These are phyloP conservation scores for Chenopodium suecicum DNA, from an alignment of 148 eudicot genomes.

Conservation along the genomic window DNA sequence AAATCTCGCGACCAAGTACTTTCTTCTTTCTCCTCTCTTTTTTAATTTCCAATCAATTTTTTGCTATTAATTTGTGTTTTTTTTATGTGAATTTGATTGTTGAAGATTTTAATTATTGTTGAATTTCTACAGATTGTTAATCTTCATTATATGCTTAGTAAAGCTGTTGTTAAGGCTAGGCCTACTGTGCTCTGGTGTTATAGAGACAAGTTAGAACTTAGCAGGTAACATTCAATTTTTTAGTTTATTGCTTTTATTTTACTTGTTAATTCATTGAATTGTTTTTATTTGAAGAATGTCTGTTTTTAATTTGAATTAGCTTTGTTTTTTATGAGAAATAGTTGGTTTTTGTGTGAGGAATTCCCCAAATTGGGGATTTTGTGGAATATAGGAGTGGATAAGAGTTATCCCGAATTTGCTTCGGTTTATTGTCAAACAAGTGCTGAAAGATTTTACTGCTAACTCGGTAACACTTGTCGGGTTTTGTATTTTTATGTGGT, in stretches of 20 bases:
- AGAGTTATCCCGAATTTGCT: too few relatives aligned
- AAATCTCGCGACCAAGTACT: constrained; percentile 77
- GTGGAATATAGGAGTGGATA: too few relatives aligned
- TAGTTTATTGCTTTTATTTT: background rate
- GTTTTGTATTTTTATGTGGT: too few relatives aligned
- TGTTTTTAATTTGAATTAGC: too few relatives aligned
- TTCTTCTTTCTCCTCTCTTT: background rate
- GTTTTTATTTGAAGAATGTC: background rate
- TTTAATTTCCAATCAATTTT: background rate
- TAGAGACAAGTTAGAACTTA: constrained; percentile 74
- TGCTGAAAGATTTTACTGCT: too few relatives aligned
- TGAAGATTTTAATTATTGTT: background rate
- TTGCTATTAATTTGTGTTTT: background rate
- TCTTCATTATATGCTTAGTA: constrained; percentile 67
- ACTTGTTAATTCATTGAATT: background rate
- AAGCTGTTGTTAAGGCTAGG: constrained; percentile 62
- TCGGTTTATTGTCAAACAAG: too few relatives aligned
- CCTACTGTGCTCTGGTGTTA: constrained; percentile 93
- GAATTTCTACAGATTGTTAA: constrained; percentile 66
- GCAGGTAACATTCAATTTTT: constrained; percentile 46
- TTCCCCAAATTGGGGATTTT: too few relatives aligned
- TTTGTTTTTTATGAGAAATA: too few relatives aligned
- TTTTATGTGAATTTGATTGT: background rate
- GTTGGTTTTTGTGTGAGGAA: too few relatives aligned
- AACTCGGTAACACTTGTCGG: too few relatives aligned